Percentiles rank a stretch among this genome's conserved stretches.
phyloP scores from a whole-genome alignment of 1,284 basidiomycete genomes.

The Erythrobasidium hasegawianum region DNA sequence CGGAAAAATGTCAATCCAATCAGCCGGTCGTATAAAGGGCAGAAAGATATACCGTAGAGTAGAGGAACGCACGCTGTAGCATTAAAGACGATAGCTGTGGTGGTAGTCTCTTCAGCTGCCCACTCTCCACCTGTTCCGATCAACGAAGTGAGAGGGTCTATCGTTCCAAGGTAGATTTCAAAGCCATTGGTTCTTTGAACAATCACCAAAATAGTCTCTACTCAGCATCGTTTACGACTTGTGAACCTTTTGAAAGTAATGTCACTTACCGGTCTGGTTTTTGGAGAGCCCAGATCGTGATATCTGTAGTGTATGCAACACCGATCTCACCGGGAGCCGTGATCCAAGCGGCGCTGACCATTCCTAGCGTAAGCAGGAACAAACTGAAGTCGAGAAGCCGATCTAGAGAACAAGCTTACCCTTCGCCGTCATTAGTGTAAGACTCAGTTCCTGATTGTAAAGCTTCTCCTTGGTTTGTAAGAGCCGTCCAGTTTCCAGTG shows the following conservation, averaged over 20 bases:
- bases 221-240: too few relatives aligned
- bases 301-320: not conserved
- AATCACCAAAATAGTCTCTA: too few relatives aligned
- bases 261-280: not conserved
- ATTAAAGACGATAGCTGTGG: not conserved
- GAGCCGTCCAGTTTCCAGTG: not conserved
- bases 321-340: not conserved
- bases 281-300: slow-evolving; percentile 11
- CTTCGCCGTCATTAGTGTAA: not conserved
- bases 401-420: not conserved
- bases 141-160: too few relatives aligned
- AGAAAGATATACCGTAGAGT: not conserved
- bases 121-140: slow-evolving; percentile 7
- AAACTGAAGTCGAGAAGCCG: not conserved
- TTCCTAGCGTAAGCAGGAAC: not conserved
- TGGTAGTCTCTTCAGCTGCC: not conserved
- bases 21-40: too few relatives aligned
- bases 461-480: not conserved
- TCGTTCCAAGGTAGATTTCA: too few relatives aligned
- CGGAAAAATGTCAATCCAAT: not conserved
- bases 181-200: too few relatives aligned
- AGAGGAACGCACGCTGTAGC: not conserved
- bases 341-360: slow-evolving; percentile 1
- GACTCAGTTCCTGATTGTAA: slow-evolving; percentile 5
- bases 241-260: not conserved